phyloP scores from a whole-genome alignment of 495 filamentous ascomycete species.

The Lophiotrema nucula region DNA sequence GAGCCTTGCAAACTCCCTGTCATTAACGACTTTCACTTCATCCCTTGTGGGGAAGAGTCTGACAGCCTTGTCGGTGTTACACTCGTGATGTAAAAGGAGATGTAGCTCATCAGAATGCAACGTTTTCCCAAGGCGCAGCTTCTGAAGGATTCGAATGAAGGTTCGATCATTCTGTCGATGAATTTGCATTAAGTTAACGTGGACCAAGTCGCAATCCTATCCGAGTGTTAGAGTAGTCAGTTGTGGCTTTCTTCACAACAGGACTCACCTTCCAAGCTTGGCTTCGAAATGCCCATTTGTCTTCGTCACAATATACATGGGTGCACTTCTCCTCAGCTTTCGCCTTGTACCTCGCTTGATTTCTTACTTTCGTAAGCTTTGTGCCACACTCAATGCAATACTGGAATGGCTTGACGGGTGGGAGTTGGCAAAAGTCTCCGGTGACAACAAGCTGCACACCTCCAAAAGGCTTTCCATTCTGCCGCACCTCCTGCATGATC shows the following conservation, averaged over 20 bases:
- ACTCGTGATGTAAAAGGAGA: not conserved
- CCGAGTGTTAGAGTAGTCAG: not conserved
- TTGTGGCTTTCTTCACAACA: not conserved
- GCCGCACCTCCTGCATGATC: constrained; percentile 46
- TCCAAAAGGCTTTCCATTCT: constrained; percentile 40
- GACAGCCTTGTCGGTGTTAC: constrained; percentile 42
- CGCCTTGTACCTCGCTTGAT: not conserved
- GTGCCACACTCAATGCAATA: constrained; percentile 42
- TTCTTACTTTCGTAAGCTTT: constrained; percentile 1
- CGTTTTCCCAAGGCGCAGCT: constrained; percentile 45
- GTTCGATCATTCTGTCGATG: constrained; percentile 52
- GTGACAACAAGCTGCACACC: constrained; percentile 24
- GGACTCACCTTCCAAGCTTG: constrained; percentile 30
- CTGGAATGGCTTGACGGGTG: constrained; percentile 43
- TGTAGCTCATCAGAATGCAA: constrained; percentile 42
- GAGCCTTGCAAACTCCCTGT: constrained; percentile 32
- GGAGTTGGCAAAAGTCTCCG: constrained; percentile 41
- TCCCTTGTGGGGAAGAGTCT: constrained; percentile 42
- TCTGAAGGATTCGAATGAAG: constrained; percentile 53
- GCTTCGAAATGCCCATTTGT: constrained; percentile 39
- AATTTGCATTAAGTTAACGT: constrained; percentile 46
- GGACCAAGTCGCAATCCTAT: constrained; percentile 33
- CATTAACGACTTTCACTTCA: constrained; percentile 36
- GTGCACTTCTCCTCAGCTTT: not conserved
- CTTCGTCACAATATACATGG: constrained; percentile 7